These are phyloP conservation scores for Kernera saxatilis DNA, from an alignment of 345 rosid genomes.

Conservation along the genomic window DNA sequence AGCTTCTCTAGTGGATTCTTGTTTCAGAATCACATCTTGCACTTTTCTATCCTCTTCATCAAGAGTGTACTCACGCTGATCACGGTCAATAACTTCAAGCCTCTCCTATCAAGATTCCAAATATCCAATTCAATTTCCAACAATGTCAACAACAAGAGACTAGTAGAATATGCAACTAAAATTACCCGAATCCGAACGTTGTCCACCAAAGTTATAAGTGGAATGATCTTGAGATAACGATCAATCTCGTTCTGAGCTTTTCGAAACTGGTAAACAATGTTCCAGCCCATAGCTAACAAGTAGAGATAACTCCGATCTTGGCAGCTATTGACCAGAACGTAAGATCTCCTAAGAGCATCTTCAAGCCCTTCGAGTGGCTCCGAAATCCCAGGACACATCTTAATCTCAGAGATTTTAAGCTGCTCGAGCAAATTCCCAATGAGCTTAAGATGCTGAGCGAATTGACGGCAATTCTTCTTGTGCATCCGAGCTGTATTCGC, in stretches of 20 bases:
- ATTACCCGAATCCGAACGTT: slow-evolving; percentile 84
- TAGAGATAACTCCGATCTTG: slow-evolving; percentile 88
- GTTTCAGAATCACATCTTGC: slow-evolving; percentile 70
- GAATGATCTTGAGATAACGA: slow-evolving; percentile 77
- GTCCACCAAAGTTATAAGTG: slow-evolving; percentile 86
- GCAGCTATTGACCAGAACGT: slow-evolving; percentile 69
- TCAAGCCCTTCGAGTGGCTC: slow-evolving; percentile 94
- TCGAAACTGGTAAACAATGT: slow-evolving; percentile 91
- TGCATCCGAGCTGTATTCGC: slow-evolving; percentile 87
- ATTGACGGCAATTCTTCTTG: slow-evolving; percentile 89
- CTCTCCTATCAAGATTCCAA: slow-evolving; percentile 55
- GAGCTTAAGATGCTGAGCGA: slow-evolving; percentile 85
- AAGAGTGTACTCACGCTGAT: slow-evolving; percentile 83
- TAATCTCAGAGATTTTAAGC: slow-evolving; percentile 81
- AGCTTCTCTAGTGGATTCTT: slow-evolving; percentile 57
- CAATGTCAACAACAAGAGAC: not conserved
- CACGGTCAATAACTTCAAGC: slow-evolving; percentile 67
- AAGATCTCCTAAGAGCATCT: slow-evolving; percentile 82
- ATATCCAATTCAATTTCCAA: not conserved
- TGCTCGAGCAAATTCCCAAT: slow-evolving; percentile 82
- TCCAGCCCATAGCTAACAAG: slow-evolving; percentile 97
- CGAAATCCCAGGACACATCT: slow-evolving; percentile 64
- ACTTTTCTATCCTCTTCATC: slow-evolving; percentile 84
- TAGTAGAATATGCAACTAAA: not conserved
- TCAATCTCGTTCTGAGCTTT: slow-evolving; percentile 89